A percentile compares a stretch with the other conserved stretches of the same genome.
phyloP scores from a whole-genome alignment of 83 land plant genomes.

The Diphasiastrum complanatum region DNA sequence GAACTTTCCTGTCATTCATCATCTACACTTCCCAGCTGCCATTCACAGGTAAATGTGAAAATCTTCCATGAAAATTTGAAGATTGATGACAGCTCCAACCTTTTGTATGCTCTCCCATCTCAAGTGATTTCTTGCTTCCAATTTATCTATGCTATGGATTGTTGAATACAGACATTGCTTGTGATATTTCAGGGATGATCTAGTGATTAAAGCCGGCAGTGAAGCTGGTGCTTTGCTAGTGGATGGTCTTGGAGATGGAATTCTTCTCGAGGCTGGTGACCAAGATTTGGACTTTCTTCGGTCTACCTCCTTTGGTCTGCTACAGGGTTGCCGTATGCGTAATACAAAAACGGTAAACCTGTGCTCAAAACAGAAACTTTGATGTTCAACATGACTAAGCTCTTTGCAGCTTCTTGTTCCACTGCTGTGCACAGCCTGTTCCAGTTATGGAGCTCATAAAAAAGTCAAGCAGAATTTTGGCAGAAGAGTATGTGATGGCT shows the following conservation, averaged over 20 bases:
- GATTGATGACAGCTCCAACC: neutral
- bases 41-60: slow-evolving; percentile 79
- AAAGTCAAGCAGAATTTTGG: neutral
- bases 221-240: slow-evolving; percentile 90
- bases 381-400: neutral
- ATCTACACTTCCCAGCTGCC: slow-evolving; percentile 66
- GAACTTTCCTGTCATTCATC: slow-evolving; percentile 88
- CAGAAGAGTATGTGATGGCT: neutral
- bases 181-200: slow-evolving; percentile 63
- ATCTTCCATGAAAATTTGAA: too few species aligned
- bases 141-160: neutral
- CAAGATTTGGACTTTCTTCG: slow-evolving; percentile 90
- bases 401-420: too few species aligned
- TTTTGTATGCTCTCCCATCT: slow-evolving; percentile 1
- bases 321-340: slow-evolving; percentile 98
- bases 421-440: too few species aligned
- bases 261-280: slow-evolving; percentile 75
- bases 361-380: neutral
- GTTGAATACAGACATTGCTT: neutral
- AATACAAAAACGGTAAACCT: slow-evolving; percentile 86
- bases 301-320: slow-evolving; percentile 85
- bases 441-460: too few species aligned
- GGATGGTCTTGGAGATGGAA: slow-evolving; percentile 95
- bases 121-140: neutral
- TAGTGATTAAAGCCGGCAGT: slow-evolving; percentile 85